Conservation (phyloP, 2,329 filamentous ascomycete genomes). For the Beauveria australis region DNA sequence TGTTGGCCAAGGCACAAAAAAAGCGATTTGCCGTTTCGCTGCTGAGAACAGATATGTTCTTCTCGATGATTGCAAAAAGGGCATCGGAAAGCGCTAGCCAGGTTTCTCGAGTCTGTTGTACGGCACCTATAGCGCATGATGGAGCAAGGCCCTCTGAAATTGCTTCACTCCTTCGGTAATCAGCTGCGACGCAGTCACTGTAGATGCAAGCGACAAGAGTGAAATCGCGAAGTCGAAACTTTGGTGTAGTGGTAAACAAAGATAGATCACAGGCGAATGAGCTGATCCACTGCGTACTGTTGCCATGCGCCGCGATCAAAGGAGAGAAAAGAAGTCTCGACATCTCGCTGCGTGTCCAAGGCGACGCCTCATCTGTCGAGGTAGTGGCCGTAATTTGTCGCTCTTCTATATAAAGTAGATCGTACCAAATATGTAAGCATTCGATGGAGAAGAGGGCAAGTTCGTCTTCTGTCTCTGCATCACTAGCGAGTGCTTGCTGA, state of each 20-base stretch:
- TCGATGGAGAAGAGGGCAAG: neutral
- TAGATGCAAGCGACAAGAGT: neutral
- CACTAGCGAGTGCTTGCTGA: neutral
- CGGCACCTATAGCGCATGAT: too few species aligned
- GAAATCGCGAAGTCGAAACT: neutral
- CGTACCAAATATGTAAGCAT: neutral
- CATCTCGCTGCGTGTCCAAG: neutral
- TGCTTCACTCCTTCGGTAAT: neutral
- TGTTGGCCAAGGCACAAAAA: slow-evolving; percentile 34
- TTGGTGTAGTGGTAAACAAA: neutral
- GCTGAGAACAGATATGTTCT: slow-evolving; percentile 43
- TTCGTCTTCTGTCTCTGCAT: neutral
- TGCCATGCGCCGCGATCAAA: neutral
- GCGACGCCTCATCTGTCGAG: neutral
- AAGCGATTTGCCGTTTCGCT: slow-evolving; percentile 33
- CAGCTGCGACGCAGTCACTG: neutral
- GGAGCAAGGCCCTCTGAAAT: neutral
- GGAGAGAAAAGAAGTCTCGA: neutral
- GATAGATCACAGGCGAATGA: neutral
- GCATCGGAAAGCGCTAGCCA: neutral
- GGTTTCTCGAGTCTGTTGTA: neutral
- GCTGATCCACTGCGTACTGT: slow-evolving; percentile 1
- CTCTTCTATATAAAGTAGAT: neutral
- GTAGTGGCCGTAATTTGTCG: neutral
- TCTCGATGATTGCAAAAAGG: slow-evolving; percentile 36